Conservation (phyloP, 768 basidiomycete species). For the Chiua virens region DNA sequence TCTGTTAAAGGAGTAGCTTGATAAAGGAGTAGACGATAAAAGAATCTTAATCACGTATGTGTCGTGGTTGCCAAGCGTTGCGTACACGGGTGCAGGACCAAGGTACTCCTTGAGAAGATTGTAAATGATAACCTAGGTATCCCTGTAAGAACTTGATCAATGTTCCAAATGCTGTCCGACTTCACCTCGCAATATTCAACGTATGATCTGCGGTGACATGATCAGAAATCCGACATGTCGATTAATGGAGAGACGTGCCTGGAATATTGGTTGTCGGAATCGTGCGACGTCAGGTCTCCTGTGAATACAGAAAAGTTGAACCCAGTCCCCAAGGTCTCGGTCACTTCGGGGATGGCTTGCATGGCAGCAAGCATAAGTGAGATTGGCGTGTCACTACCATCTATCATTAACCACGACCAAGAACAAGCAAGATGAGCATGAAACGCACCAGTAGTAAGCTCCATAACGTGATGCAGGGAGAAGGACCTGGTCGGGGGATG, state of each 20-base stretch:
- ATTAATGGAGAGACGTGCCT: conserved; percentile 33
- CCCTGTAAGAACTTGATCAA: conserved; percentile 45
- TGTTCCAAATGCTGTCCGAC: not conserved
- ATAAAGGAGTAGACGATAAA: not conserved
- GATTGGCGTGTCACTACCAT: conserved; percentile 55
- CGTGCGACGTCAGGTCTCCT: conserved; percentile 74
- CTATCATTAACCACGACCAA: not conserved
- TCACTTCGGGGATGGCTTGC: conserved; percentile 62
- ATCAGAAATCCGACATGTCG: not conserved
- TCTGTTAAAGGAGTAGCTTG: not conserved
- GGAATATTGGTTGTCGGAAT: conserved; percentile 63
- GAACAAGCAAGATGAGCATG: too few relatives aligned
- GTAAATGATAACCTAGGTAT: conserved; percentile 53
- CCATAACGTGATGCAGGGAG: conserved; percentile 67
- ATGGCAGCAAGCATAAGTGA: conserved; percentile 58
- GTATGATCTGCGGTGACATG: conserved; percentile 43
- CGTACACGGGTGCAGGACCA: conserved; percentile 63
- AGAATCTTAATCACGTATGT: conserved; percentile 44
- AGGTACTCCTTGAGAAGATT: conserved; percentile 61
- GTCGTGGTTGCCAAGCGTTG: conserved; percentile 74
- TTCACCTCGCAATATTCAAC: conserved; percentile 59
- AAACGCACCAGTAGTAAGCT: conserved; percentile 23
- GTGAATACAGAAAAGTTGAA: conserved; percentile 71
- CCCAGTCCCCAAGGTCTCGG: conserved; percentile 56
- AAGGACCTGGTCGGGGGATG: conserved; percentile 47